Percentiles rank a stretch among this genome's conserved stretches.
phyloP scores from a whole-genome alignment of 176 grass and related monocot species.

The Poa annua region DNA sequence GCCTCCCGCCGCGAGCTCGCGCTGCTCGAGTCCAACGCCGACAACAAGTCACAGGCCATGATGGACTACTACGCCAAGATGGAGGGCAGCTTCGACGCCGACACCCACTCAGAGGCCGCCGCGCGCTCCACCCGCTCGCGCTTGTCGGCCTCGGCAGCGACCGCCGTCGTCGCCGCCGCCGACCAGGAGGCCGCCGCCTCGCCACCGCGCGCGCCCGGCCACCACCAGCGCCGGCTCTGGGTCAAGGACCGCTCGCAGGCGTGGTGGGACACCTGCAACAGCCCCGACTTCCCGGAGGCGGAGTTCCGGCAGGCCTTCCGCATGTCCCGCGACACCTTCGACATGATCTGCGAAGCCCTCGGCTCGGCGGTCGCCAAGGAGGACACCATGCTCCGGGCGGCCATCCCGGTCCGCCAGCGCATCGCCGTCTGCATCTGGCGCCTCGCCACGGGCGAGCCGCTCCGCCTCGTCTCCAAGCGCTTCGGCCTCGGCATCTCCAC shows the following conservation, averaged over 20 bases:
- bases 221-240: constrained; percentile 81
- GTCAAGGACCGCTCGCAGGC: constrained; percentile 88
- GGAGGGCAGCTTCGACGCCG: constrained; percentile 64
- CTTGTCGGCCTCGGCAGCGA: constrained; percentile 39
- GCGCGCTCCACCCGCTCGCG: constrained; percentile 50
- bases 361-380: constrained; percentile 89
- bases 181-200: background rate
- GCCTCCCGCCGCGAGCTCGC: constrained; percentile 62
- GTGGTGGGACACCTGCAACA: constrained; percentile 87
- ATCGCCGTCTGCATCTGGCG: constrained; percentile 97
- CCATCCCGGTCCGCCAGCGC: constrained; percentile 88
- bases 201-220: constrained; percentile 1
- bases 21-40: constrained; percentile 71
- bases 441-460: constrained; percentile 90
- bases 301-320: constrained; percentile 80
- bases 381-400: constrained; percentile 94
- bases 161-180: background rate
- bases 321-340: constrained; percentile 81
- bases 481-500: constrained; percentile 98
- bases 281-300: constrained; percentile 71
- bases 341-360: constrained; percentile 86
- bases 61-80: constrained; percentile 74
- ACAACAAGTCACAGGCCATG: constrained; percentile 65
- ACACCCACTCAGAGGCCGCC: constrained; percentile 51
- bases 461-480: constrained; percentile 90